Evolutionary conservation across 2,329 filamentous ascomycete species (phyloP), one percentile per base, ranked within the genome.

Genomic region (Incumbomyces lentus): DNA sequence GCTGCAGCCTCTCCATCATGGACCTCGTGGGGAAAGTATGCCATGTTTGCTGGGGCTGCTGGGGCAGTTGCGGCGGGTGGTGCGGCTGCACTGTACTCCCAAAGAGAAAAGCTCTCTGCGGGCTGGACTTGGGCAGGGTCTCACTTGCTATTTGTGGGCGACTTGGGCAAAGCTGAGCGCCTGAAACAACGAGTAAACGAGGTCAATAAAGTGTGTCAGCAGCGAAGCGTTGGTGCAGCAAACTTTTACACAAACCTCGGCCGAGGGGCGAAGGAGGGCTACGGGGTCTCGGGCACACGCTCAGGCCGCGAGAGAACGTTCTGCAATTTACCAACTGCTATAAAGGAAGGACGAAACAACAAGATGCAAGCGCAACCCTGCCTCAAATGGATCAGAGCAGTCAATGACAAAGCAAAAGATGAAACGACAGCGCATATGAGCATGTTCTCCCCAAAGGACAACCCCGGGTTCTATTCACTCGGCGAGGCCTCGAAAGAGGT

Each of bases 91-190:
- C 84, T 90, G 10, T 96, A 94, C 69, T 72, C 84, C 58, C 88
- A 92, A 58, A 79, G 86, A 46, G 85, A 93, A 29, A 81, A 86
- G 52, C 78, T 96, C 51, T 78, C 75, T 2, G 74, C 82, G 49
- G 84, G 89, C 6, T 82, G 82, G 69, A 72, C 72, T 8, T 96
- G 89, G 88, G 86, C 86, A 12, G 79, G 83, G 13, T 92, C 86
- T 31, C 92, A 98, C 65, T 78, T 98, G 19, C 86, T 92, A 63
- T 98, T 96, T 59, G 86, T 96, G 1, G 87, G 88, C 2, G 93
- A 87, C 59, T 75, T 98, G 6, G 84, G 85, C 40, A 80, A 86
- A n/a, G 80, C 79, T 3, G 84, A 89, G 57, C 88, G 95, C 60
- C 70, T 96, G 53, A 80, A 81, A 55, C 76, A 79, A 59, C 79